These are phyloP conservation scores for Cystobasidium onofrii DNA, from an alignment of 768 basidiomycete species.

Conservation along the genomic window DNA sequence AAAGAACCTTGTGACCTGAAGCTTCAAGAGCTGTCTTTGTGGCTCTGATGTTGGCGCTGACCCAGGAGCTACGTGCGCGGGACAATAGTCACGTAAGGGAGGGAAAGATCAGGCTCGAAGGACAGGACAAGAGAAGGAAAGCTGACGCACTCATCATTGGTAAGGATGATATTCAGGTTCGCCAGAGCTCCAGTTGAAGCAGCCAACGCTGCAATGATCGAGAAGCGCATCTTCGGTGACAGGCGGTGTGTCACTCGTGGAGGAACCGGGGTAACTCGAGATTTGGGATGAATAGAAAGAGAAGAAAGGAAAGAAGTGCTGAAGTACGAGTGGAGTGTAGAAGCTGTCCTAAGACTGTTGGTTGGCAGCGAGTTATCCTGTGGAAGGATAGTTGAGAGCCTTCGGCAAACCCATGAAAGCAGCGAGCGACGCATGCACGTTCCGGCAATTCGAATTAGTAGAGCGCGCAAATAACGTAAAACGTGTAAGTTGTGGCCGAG, in stretches of 20 bases:
- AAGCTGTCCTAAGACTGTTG: too few relatives aligned
- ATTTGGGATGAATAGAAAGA: background rate
- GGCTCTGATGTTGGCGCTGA: constrained; percentile 29
- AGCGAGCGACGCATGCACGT: background rate
- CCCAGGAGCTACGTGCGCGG: constrained; percentile 19
- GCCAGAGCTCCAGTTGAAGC: background rate
- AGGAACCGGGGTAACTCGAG: background rate
- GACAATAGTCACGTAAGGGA: background rate
- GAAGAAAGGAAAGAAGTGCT: background rate
- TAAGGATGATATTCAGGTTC: constrained; percentile 29
- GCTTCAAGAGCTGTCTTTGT: constrained; percentile 26
- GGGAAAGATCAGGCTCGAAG: background rate
- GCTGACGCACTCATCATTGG: constrained; percentile 13
- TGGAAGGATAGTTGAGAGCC: too few relatives aligned
- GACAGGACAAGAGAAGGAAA: background rate
- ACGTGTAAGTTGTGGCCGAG: background rate
- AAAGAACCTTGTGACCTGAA: constrained; percentile 24
- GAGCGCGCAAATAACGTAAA: background rate
- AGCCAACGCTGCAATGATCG: background rate
- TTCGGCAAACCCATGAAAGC: too few relatives aligned
- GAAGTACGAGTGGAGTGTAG: background rate
- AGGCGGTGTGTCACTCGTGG: background rate
- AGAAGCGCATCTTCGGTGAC: background rate
- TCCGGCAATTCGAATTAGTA: background rate
- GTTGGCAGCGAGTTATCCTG: too few relatives aligned